phyloP scores from a whole-genome alignment of 345 rosid genomes.

The Anastatica hierochuntica region DNA sequence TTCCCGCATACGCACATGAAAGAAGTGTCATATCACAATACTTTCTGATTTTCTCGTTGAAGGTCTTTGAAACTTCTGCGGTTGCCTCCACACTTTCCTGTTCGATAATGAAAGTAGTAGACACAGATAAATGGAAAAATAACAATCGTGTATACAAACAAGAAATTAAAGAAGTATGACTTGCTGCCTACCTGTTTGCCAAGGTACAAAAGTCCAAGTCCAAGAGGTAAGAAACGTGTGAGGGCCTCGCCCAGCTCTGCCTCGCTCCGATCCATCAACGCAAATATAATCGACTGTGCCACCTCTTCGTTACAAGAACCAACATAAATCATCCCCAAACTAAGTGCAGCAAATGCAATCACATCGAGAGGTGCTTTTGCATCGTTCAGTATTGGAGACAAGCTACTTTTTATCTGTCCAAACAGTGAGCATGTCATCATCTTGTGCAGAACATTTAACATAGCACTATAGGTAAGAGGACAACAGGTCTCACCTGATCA shows the following conservation, averaged over 20 bases:
- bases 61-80: slow-evolving; percentile 91
- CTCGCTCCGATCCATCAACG: slow-evolving; percentile 79
- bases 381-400: slow-evolving; percentile 62
- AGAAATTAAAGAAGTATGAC: not conserved
- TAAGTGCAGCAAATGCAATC: slow-evolving; percentile 73
- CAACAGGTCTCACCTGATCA: slow-evolving; percentile 39
- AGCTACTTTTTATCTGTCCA: slow-evolving; percentile 50
- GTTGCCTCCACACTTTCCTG: slow-evolving; percentile 95
- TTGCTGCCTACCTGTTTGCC: slow-evolving; percentile 72
- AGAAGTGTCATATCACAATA: slow-evolving; percentile 86
- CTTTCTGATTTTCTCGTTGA: slow-evolving; percentile 80
- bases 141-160: not conserved
- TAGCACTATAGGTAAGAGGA: not conserved
- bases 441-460: slow-evolving; percentile 1
- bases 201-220: slow-evolving; percentile 90
- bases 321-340: slow-evolving; percentile 84
- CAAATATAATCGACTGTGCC: slow-evolving; percentile 80
- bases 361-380: slow-evolving; percentile 73
- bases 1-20: slow-evolving; percentile 98
- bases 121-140: not conserved
- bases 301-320: slow-evolving; percentile 97
- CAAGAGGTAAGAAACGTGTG: slow-evolving; percentile 74
- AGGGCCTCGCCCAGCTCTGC: slow-evolving; percentile 82
- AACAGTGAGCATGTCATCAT: slow-evolving; percentile 2
- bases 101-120: slow-evolving; percentile 11